These are phyloP conservation scores for Nemania bipapillata DNA, from an alignment of 2,329 filamentous ascomycete species.

Conservation along the genomic window DNA sequence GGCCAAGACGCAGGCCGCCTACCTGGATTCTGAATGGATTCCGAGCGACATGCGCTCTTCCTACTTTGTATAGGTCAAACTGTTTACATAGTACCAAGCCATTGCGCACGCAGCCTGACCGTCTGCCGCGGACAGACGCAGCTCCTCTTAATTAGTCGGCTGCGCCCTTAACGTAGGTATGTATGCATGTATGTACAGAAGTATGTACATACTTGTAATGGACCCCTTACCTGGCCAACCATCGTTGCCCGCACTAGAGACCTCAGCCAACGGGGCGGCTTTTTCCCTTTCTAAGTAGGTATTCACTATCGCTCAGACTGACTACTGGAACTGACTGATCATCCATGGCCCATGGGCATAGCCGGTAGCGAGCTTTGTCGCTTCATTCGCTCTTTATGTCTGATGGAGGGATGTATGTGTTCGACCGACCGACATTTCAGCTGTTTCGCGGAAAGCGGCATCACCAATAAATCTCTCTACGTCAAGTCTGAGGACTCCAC, in stretches of 20 bases:
- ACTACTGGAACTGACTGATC: no score
- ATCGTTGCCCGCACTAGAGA: constrained; percentile 8
- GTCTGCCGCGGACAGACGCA: constrained; percentile 28
- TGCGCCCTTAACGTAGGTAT: constrained; percentile 23
- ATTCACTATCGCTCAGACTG: not conserved
- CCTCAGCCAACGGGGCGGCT: not conserved
- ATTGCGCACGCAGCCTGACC: constrained; percentile 22
- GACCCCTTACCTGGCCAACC: constrained; percentile 14
- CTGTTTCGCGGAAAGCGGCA: constrained; percentile 31
- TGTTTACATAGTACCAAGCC: constrained; percentile 29
- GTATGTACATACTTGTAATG: no score
- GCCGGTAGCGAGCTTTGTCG: constrained; percentile 6
- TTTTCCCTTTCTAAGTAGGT: not conserved
- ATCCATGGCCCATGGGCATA: not conserved
- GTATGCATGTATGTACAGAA: no score
- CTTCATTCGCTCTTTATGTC: constrained; percentile 3
- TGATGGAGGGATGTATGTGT: constrained; percentile 17
- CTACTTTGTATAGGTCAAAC: constrained; percentile 11
- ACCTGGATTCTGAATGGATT: not conserved
- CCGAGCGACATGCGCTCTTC: not conserved
- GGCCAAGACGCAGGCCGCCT: constrained; percentile 25
- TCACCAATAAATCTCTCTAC: constrained; percentile 5
- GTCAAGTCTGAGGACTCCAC: constrained; percentile 18
- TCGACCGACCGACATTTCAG: constrained; percentile 38
- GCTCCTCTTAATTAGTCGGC: constrained; percentile 26